These are phyloP conservation scores for Protomyces lactucae-debilis DNA, from an alignment of 1,139 yeast species.

Conservation along the genomic window DNA sequence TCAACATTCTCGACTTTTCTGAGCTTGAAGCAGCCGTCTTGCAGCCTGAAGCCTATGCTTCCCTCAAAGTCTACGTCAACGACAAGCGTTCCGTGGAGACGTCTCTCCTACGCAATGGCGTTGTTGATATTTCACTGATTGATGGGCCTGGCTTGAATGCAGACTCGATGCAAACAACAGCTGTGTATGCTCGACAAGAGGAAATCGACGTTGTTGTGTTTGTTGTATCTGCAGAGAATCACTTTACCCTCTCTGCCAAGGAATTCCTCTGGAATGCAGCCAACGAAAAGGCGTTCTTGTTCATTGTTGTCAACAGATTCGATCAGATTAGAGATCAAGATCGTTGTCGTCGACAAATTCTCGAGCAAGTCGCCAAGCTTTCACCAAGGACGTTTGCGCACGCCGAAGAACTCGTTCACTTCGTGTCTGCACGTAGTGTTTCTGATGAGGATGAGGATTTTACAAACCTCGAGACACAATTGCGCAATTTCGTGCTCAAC, in stretches of 20 bases:
- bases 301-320: conserved; percentile 88
- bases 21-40: conserved; percentile 70
- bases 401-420: conserved; percentile 87
- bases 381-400: conserved; percentile 91
- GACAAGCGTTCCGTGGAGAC: conserved; percentile 65
- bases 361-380: conserved; percentile 79
- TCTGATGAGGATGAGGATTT: conserved; percentile 42
- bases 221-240: conserved; percentile 94
- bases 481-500: conserved; percentile 80
- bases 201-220: conserved; percentile 95
- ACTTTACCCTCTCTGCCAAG: conserved; percentile 86
- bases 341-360: conserved; percentile 66
- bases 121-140: conserved; percentile 82
- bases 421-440: conserved; percentile 57
- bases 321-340: conserved; percentile 77
- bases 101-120: conserved; percentile 79
- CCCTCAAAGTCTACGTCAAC: conserved; percentile 74
- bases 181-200: conserved; percentile 91
- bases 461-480: conserved; percentile 75
- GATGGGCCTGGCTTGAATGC: conserved; percentile 97
- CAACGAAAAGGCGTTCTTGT: conserved; percentile 82
- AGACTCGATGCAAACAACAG: conserved; percentile 92
- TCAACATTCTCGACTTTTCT: conserved; percentile 50
- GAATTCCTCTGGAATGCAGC: conserved; percentile 91
- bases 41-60: conserved; percentile 58